Base-by-base conservation (phyloP, 2,329 filamentous ascomycete genomes). In the Didymella keratinophila region DNA sequence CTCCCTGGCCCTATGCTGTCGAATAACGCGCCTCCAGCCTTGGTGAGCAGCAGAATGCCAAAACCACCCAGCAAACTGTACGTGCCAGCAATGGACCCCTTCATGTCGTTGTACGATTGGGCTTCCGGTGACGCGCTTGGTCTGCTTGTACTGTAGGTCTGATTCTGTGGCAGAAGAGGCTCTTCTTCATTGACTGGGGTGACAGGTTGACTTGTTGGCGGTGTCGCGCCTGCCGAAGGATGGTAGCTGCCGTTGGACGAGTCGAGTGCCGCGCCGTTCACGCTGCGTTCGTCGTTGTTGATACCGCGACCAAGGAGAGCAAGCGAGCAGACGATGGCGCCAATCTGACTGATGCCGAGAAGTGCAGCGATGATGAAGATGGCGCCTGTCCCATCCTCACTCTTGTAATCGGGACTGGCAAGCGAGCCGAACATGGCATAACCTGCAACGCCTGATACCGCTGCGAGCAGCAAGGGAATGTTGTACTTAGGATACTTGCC, bases 271-370 rank as follows among this genome's bases (percentile, higher is more conserved):
- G 59, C 47, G 23, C 32, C 41, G 14, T 61, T 28, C 20, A 57
- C 61, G 18, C 45, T 62, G 43, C 51, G 52, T 60, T 79, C 78
- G 56, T 79, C 79, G 66, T 77, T 77, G 48, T 96, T 81, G 21
- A 98, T 89, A 4, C 93, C 93, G 16, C 87, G 87, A 36, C 92
- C 92, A 2, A 99, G 84, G 0, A 95, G 87, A 0, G 91, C 93
- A n/a, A 99, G 84, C 64, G 92, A 96, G 79, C 93, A 97, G 0
- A 99, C 95, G 58, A 99, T 98, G 11, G 93, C 90, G 2, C 94
- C 95, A 61, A 99, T 98, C 77, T 99, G 95, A 70, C 92, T 96
- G 71, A 97, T 86, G 14, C 95, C 95, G 37, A 98, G 87, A 18
- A 97, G 79, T 0, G 89, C 86, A 41, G 93, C 92, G 16, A 94